Evolutionary conservation across 306 rosid species (phyloP).

Genomic region (Canavalia gladiata): DNA sequence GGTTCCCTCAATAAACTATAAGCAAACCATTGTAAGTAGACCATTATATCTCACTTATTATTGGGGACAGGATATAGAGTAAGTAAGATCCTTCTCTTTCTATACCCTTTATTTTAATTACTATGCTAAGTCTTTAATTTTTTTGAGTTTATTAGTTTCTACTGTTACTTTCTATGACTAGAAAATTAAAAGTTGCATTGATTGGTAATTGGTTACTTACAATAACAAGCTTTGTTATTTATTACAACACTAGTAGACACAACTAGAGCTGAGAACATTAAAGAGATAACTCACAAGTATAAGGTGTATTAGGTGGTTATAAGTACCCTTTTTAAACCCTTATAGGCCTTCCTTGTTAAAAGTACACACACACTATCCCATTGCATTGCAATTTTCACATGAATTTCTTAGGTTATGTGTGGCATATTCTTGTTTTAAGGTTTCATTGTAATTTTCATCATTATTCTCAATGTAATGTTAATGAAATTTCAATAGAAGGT

Average conservation of each 20-base stretch:
- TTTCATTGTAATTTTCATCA: too few relatives aligned
- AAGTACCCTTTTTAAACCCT: conserved; percentile 55
- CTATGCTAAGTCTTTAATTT: too few relatives aligned
- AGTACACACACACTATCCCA: conserved; percentile 39
- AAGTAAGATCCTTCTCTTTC: too few relatives aligned
- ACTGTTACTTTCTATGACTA: not conserved
- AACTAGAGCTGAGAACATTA: conserved; percentile 43
- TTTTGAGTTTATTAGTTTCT: not conserved
- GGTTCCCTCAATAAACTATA: too few relatives aligned
- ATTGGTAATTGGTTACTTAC: conserved; percentile 29
- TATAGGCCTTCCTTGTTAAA: conserved; percentile 42
- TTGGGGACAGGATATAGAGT: too few relatives aligned
- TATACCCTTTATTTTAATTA: too few relatives aligned
- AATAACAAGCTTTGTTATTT: conserved; percentile 39
- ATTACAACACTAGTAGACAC: conserved; percentile 43
- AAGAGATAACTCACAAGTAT: conserved; percentile 50
- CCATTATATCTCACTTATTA: too few relatives aligned
- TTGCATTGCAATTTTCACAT: conserved; percentile 35
- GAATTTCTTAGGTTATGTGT: conserved; percentile 19
- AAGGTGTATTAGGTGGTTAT: conserved; percentile 47
- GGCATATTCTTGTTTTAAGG: conserved; percentile 11
- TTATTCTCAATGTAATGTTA: too few relatives aligned
- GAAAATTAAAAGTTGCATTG: conserved; percentile 20
- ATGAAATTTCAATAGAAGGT: not conserved
- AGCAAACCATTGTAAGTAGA: too few relatives aligned